Evolutionary conservation across 306 rosid species (phyloP).

Genomic region (Quercus suber): DNA sequence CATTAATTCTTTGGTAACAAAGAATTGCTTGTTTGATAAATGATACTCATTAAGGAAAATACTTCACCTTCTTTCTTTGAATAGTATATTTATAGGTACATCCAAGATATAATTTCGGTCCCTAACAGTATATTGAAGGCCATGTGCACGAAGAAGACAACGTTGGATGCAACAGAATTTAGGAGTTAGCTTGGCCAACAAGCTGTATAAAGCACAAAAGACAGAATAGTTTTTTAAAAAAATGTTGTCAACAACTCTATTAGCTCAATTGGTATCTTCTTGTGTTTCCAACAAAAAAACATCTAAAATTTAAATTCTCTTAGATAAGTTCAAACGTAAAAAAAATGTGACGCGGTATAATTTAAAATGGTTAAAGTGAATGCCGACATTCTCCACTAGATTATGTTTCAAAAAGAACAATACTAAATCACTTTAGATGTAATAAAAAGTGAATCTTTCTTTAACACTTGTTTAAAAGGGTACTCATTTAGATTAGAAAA

Average conservation of each 20-base stretch:
- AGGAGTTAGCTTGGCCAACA: conserved; percentile 12
- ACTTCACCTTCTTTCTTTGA: too few relatives aligned
- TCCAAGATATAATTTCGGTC: background rate
- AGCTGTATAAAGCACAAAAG: background rate
- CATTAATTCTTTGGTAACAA: background rate
- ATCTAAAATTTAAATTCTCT: too few relatives aligned
- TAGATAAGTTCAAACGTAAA: too few relatives aligned
- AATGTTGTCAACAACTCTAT: too few relatives aligned
- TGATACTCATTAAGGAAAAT: too few relatives aligned
- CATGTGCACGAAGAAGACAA: conserved; percentile 33
- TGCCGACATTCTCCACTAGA: conserved; percentile 10
- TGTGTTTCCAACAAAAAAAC: too few relatives aligned
- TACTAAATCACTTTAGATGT: conserved; percentile 12
- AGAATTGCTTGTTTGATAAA: too few relatives aligned
- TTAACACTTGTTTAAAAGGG: conserved; percentile 13
- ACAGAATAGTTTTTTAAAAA: too few relatives aligned
- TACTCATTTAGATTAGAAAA: background rate
- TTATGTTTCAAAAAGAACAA: background rate
- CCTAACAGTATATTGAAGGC: conserved; percentile 22
- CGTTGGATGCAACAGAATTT: conserved; percentile 8
- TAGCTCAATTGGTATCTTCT: too few relatives aligned
- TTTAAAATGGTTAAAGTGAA: background rate
- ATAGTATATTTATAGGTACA: background rate
- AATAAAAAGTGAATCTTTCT: conserved; percentile 3
- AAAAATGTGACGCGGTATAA: too few relatives aligned